These are phyloP conservation scores for Ophiostoma angusticollis DNA, from an alignment of 2,329 filamentous ascomycete genomes.

Conservation along the genomic window DNA sequence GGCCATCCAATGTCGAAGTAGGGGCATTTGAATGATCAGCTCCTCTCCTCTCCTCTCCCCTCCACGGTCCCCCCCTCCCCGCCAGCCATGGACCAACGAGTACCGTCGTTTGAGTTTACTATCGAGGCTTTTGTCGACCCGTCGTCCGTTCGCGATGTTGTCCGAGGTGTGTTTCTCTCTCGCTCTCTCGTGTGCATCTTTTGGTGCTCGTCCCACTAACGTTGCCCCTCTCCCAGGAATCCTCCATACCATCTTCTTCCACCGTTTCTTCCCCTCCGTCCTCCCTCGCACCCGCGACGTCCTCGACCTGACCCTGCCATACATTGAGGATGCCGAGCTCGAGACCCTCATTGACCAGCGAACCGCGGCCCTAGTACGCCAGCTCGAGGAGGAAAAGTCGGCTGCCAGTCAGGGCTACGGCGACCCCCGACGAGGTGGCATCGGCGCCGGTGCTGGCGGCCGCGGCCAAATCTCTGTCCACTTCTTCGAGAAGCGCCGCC, in stretches of 20 bases:
- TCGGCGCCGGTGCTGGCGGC: slow-evolving; percentile 37
- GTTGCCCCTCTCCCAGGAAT: slow-evolving; percentile 48
- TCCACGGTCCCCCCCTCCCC: not conserved
- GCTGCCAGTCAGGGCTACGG: slow-evolving; percentile 14
- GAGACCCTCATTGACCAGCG: slow-evolving; percentile 89
- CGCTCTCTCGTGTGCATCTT: not conserved
- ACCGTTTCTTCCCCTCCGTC: slow-evolving; percentile 87
- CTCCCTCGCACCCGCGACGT: slow-evolving; percentile 74
- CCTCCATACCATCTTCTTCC: slow-evolving; percentile 96
- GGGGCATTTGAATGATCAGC: no score
- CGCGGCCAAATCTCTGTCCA: slow-evolving; percentile 73
- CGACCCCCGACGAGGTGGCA: slow-evolving; percentile 18
- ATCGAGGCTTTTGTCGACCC: slow-evolving; percentile 91
- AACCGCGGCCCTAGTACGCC: slow-evolving; percentile 63
- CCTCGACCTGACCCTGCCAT: slow-evolving; percentile 78
- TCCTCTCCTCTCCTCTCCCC: no score
- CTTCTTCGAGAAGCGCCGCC: slow-evolving; percentile 86
- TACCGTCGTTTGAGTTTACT: slow-evolving; percentile 66
- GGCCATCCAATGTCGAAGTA: no score
- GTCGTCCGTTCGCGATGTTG: slow-evolving; percentile 76
- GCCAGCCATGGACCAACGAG: slow-evolving; percentile 12
- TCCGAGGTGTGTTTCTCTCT: slow-evolving; percentile 56
- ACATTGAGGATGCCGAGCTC: slow-evolving; percentile 79
- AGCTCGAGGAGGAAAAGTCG: slow-evolving; percentile 50
- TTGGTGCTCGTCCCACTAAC: no score